Percentiles rank a stretch among this genome's conserved stretches.
These are phyloP conservation scores for Lolium perenne DNA, from an alignment of 176 grass and related monocot genomes.

Conservation along the genomic window DNA sequence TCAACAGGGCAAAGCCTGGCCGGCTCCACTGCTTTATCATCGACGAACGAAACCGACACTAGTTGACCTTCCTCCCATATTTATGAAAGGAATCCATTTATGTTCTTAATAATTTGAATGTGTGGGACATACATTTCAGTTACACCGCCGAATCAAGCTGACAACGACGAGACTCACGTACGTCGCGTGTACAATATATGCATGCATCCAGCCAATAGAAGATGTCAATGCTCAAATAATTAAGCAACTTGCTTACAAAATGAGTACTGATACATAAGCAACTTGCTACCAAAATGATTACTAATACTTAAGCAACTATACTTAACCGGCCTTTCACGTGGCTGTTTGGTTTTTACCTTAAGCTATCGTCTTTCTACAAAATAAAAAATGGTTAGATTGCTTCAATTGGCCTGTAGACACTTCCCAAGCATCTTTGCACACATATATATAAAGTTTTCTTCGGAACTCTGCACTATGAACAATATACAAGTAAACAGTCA, in stretches of 20 bases:
- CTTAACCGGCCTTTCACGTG: not conserved
- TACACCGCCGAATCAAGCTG: not conserved
- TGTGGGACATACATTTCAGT: not conserved
- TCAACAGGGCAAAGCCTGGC: too few species aligned
- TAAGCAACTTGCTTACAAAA: not conserved
- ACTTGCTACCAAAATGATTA: not conserved
- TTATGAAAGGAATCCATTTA: not conserved
- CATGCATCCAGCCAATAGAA: not conserved
- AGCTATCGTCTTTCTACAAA: not conserved
- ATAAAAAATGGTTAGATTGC: not conserved
- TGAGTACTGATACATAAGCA: not conserved
- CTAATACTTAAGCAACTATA: not conserved
- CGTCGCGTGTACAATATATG: not conserved
- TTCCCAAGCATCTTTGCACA: not conserved
- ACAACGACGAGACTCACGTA: not conserved
- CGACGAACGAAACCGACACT: too few species aligned
- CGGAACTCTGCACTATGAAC: not conserved
- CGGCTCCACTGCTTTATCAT: too few species aligned
- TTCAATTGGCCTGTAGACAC: not conserved
- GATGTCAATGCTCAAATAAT: slow-evolving; percentile 14
- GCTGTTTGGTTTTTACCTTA: not conserved
- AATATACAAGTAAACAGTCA: not conserved
- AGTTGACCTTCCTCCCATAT: too few species aligned
- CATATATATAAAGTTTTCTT: not conserved
- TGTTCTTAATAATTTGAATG: not conserved